Base-by-base conservation (phyloP, 805 yeast genomes). In the Brettanomyces nanus region DNA sequence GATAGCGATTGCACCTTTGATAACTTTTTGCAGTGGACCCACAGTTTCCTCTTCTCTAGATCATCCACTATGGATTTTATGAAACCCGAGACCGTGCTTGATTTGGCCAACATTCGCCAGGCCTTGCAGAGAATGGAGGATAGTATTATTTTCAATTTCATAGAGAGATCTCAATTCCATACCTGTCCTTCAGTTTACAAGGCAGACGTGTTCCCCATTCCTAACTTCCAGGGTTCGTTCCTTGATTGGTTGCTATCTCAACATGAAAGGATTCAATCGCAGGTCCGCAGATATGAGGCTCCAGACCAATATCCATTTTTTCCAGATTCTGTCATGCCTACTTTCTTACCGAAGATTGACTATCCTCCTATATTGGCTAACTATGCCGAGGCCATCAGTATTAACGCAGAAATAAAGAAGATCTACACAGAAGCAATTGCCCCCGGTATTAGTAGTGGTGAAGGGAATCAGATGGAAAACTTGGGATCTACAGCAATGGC, bases 271-370 rank as follows among this genome's bases (percentile, higher is more conserved):
- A 64, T 71, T 14, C 86, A 83, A 37, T 73, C 95, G 2, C 92
- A 84, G 58, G 69, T 89, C 25, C 74, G 98, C 53, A 71, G 98
- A 50, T 92, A 77, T 56, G 89, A 87, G 54, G 86, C 96, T 0
- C 97, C 97, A 0, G 97, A 92, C 59, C 96, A 92, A 59, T 68
- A 75, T 10, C 89, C 98, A 5, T 92, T 87, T 56, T 87, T 80
- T 65, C 94, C 95, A 3, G 65, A 74, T 22, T 66, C 69, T 14
- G 59, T 82, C 37, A 61, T 77, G 34, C 69, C 68, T n/a, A 60
- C 71, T 19, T 79, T 95, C n/a, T 65, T 92, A 33, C 97, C 97
- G 3, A 66, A 82, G 15, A 65, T 87, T 31, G 65, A 80, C 37
- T 85, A 86, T 54, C 95, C 97, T 4, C 71, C 71, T 46, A 70